Evolutionary conservation across 2,329 filamentous ascomycete species (phyloP).

Genomic region (Trichoderma oligosporum): DNA sequence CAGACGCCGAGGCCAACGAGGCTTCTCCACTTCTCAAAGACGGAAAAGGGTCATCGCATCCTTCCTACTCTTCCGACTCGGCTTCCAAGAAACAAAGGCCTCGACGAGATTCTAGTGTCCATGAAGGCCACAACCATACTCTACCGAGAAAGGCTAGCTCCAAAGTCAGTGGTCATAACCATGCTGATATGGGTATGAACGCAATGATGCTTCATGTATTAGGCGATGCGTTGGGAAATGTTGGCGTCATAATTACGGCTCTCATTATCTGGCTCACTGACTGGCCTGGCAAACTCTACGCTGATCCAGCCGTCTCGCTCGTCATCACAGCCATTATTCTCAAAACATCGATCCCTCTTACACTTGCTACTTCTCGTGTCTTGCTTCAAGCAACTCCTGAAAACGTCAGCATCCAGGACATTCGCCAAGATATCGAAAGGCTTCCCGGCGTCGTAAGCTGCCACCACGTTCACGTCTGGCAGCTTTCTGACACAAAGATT

Average conservation of each 20-base stretch:
- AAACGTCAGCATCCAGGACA: constrained; percentile 81
- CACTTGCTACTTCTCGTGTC: constrained; percentile 76
- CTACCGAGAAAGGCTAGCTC: constrained; percentile 61
- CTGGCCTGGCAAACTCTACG: constrained; percentile 78
- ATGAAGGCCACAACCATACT: constrained; percentile 75
- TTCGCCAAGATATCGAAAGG: constrained; percentile 83
- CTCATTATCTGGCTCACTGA: constrained; percentile 88
- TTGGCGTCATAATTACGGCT: constrained; percentile 79
- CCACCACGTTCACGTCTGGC: constrained; percentile 97
- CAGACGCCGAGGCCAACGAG: constrained; percentile 42
- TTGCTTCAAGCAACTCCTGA: constrained; percentile 91
- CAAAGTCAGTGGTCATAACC: constrained; percentile 68
- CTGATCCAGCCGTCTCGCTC: constrained; percentile 87
- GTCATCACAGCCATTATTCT: constrained; percentile 83
- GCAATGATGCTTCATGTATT: constrained; percentile 73
- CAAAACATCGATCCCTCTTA: constrained; percentile 72
- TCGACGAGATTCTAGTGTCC: constrained; percentile 51
- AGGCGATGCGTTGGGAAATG: constrained; percentile 80
- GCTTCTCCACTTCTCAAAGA: constrained; percentile 47
- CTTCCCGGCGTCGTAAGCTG: constrained; percentile 84
- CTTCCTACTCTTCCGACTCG: constrained; percentile 27
- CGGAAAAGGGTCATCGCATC: constrained; percentile 32
- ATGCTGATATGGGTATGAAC: constrained; percentile 93
- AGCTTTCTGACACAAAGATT: constrained; percentile 90
- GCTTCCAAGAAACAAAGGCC: constrained; percentile 27